A percentile compares a stretch with the other conserved stretches of the same genome.
phyloP scores from a whole-genome alignment of 495 filamentous ascomycete species.

The Penicillium manginii region DNA sequence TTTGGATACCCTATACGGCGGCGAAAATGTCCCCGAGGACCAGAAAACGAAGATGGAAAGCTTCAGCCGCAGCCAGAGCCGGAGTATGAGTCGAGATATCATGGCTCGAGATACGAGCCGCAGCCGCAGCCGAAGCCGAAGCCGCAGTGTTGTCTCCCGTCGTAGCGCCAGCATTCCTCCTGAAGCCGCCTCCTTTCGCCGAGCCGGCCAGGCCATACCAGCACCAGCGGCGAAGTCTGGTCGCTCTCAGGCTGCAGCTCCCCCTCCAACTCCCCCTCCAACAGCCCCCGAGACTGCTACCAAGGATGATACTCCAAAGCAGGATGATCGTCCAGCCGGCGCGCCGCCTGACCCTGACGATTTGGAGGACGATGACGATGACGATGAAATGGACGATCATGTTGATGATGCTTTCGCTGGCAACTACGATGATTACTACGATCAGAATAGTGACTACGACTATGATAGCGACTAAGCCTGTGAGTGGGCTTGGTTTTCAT shows the following conservation, averaged over 20 bases:
- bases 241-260: background rate
- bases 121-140: constrained; percentile 46
- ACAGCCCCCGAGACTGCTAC: constrained; percentile 9
- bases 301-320: constrained; percentile 5
- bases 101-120: constrained; percentile 24
- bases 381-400: constrained; percentile 37
- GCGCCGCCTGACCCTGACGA: constrained; percentile 35
- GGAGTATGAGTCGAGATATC: constrained; percentile 10
- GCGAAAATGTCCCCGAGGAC: constrained; percentile 11
- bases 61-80: constrained; percentile 40
- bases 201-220: constrained; percentile 15
- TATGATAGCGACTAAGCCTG: constrained; percentile 16
- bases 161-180: constrained; percentile 44
- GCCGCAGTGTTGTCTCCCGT: constrained; percentile 41
- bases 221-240: background rate
- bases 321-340: constrained; percentile 4
- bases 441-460: constrained; percentile 40
- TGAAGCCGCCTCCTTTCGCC: constrained; percentile 25
- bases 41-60: constrained; percentile 37
- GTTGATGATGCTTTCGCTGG: constrained; percentile 47
- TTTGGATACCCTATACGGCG: constrained; percentile 53
- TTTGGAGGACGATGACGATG: constrained; percentile 35
- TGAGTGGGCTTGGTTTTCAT: background rate
- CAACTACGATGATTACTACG: constrained; percentile 40
- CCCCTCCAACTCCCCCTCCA: constrained; percentile 23